Percentiles rank a stretch among this genome's conserved stretches.
These are phyloP conservation scores for Fusarium nematophilum DNA, from an alignment of 2,329 filamentous ascomycete genomes.

Conservation along the genomic window DNA sequence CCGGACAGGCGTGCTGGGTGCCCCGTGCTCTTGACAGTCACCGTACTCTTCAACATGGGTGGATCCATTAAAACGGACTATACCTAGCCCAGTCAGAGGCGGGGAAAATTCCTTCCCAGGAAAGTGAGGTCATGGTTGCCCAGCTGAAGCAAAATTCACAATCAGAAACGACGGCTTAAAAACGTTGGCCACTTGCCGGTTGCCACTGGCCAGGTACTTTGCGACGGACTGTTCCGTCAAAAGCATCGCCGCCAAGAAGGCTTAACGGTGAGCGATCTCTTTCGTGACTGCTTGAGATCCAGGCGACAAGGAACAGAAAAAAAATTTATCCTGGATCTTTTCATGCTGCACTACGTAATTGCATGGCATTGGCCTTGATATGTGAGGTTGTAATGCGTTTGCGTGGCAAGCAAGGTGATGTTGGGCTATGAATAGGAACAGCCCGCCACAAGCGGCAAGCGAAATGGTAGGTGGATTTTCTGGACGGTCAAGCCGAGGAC, in stretches of 20 bases:
- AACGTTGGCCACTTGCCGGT: slow-evolving; percentile 18
- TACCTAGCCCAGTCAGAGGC: slow-evolving; percentile 20
- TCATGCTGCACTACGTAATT: slow-evolving; percentile 8
- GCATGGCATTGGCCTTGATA: slow-evolving; percentile 15
- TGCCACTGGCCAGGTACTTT: slow-evolving; percentile 5
- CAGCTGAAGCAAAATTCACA: slow-evolving; percentile 9
- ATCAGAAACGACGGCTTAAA: slow-evolving; percentile 29
- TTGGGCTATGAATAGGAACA: slow-evolving; percentile 34
- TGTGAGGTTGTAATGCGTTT: slow-evolving; percentile 29
- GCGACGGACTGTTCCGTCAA: neutral
- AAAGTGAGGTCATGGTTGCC: slow-evolving; percentile 10
- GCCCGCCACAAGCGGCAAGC: slow-evolving; percentile 5
- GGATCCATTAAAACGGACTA: neutral
- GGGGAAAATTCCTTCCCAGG: neutral
- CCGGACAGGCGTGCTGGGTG: slow-evolving; percentile 3
- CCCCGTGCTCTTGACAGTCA: slow-evolving; percentile 24
- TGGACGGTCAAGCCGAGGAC: slow-evolving; percentile 20
- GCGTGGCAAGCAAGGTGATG: slow-evolving; percentile 26
- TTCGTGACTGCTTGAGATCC: neutral
- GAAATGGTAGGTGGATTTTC: slow-evolving; percentile 14
- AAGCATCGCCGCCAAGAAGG: neutral
- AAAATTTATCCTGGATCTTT: neutral
- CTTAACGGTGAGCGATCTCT: neutral
- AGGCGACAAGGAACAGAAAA: neutral
- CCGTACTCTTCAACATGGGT: slow-evolving; percentile 6